Percentiles rank a stretch among this genome's conserved stretches.
Conservation (phyloP, 306 rosid genomes). For the Hippophae rhamnoides region DNA sequence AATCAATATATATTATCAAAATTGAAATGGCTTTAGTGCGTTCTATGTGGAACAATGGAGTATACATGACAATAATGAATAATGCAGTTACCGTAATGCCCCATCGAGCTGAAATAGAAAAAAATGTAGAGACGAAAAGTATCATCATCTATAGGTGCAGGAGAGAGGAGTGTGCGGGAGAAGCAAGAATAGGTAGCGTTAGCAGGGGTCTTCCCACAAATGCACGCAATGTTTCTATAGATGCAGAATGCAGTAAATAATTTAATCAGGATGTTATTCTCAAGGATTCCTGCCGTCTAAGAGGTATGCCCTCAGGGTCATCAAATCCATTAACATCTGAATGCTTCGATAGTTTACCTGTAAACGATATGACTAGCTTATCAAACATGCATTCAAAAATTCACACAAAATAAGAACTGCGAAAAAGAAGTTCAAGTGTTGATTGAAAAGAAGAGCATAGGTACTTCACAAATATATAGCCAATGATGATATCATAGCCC, state of each 20-base stretch:
- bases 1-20: too few species aligned
- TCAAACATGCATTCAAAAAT: neutral
- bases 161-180: constrained; percentile 21
- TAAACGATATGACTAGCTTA: constrained; percentile 11
- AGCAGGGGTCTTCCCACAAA: constrained; percentile 27
- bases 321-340: constrained; percentile 60
- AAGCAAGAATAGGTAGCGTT: constrained; percentile 20
- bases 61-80: too few species aligned
- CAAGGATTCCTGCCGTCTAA: constrained; percentile 69
- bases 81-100: too few species aligned
- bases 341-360: constrained; percentile 74
- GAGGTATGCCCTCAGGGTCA: constrained; percentile 81
- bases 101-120: too few species aligned
- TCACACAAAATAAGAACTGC: neutral
- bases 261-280: constrained; percentile 40
- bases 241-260: constrained; percentile 13
- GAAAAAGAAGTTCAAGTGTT: neutral
- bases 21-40: too few species aligned
- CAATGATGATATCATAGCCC: too few species aligned
- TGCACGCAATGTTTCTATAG: constrained; percentile 13
- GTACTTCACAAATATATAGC: too few species aligned
- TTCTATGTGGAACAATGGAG: too few species aligned
- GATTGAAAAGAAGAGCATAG: too few species aligned
- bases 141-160: constrained; percentile 17
- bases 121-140: constrained; percentile 11